Evolutionary conservation across 768 basidiomycete genomes (phyloP), one percentile per base, ranked within the genome.

Genomic region (Tylopilus subfusipes): DNA sequence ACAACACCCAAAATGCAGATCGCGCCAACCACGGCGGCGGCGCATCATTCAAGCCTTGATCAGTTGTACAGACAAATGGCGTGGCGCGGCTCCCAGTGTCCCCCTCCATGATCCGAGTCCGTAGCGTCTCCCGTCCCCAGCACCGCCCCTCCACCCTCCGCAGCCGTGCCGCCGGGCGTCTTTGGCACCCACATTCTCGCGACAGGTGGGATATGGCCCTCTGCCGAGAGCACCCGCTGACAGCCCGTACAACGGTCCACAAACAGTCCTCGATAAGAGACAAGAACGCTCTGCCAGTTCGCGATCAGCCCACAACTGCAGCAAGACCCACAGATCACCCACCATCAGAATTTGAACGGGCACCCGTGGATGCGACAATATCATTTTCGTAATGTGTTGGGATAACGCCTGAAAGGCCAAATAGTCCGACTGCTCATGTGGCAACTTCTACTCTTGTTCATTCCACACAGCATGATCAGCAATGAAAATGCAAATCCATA

Each of bases 181-280:
- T 50, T 74, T 11, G 58, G 72, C 22, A 67, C 71, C 81, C 80
- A 86, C 25, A 79, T 62, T 42, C 86, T 78, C 29, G 82, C 84
- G 4, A 89, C 85, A 0, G 87, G 83, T 1, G 88, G 89, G 9
- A 86, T 75, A 64, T 90, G 86, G 0, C 83, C 84, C 59, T 90
- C 87, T 2, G 75, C 73, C 0, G 85, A 85, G 21, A 90, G 70
- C 25, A 90, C 83, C 18, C 88, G 82, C 45, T 78, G 72, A 62
- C 89, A 92, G 29, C 66, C 70, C 22, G 69, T 68, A 60, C 89
- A 92, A 4, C 73, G 78, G 30, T 82, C 78, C 47, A 82, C 72
- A 59, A 90, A 90, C 22, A 91, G 68, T 7, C 75, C 77, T 30
- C 74, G 73, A 64, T 90, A 91, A 0, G 81, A 75, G 5, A 69